These are phyloP conservation scores for Aspergillus glaucus DNA, from an alignment of 2,329 filamentous ascomycete genomes.

Conservation along the genomic window DNA sequence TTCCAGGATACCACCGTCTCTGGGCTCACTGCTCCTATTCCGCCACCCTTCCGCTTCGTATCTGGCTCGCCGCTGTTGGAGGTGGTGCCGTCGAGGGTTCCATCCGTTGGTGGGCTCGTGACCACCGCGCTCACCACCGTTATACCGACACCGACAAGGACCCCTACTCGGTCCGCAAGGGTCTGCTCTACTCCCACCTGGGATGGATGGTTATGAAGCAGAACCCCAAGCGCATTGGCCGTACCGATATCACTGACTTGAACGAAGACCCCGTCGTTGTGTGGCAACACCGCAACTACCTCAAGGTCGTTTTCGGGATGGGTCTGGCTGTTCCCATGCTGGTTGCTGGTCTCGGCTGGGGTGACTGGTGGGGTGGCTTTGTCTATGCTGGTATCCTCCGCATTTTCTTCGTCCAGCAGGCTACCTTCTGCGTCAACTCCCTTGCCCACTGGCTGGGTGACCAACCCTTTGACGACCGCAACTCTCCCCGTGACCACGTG, in stretches of 20 bases:
- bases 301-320: conserved; percentile 73
- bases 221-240: conserved; percentile 81
- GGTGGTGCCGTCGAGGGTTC: conserved; percentile 80
- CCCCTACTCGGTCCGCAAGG: conserved; percentile 85
- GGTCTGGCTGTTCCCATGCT: conserved; percentile 68
- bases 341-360: conserved; percentile 71
- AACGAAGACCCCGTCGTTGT: conserved; percentile 81
- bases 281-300: conserved; percentile 82
- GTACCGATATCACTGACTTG: conserved; percentile 80
- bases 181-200: conserved; percentile 73
- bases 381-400: conserved; percentile 80
- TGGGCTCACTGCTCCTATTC: conserved; percentile 85
- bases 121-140: conserved; percentile 80
- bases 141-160: conserved; percentile 92
- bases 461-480: conserved; percentile 87
- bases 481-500: conserved; percentile 82
- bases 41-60: conserved; percentile 65
- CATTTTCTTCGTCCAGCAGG: conserved; percentile 85
- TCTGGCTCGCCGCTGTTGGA: conserved; percentile 75
- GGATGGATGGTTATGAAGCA: conserved; percentile 94
- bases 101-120: conserved; percentile 82
- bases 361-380: conserved; percentile 74
- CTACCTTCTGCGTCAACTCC: conserved; percentile 89
- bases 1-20: conserved; percentile 66
- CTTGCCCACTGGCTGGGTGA: conserved; percentile 87